Base-by-base conservation (phyloP, 371 early-diverging fungal genomes). In the Zancudomyces culisetae region DNA sequence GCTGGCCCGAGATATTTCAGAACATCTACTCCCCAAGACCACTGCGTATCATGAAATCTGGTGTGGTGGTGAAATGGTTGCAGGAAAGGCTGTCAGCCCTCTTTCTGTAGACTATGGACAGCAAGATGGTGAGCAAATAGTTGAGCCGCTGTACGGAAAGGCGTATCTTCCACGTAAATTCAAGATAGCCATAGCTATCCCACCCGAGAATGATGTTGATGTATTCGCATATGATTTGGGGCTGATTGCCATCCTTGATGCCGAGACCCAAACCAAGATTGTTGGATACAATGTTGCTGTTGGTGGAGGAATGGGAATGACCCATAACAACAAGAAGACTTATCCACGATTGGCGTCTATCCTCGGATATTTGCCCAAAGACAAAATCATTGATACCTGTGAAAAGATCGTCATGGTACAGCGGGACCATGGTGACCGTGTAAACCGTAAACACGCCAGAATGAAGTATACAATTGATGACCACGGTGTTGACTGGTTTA, bases 271-370 rank as follows among this genome's bases (percentile, higher is more conserved):
- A 49, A n/a, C n/a, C n/a, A 59, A 67, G 51, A 73, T 92, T 42
- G 67, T 82, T 41, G 93, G 93, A 49, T 92, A 83, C 76, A 92
- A 89, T 63, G 83, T 90, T 28, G 80, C 85, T 35, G 83, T 92
- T 47, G 93, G 93, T 62, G 93, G 93, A 63, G 93, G 93, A 55
- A 90, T 92, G 93, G 93, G 93, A 60, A 81, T 82, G 82, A 90
- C 93, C 27, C 93, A 92, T 72, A 85, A 87, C 60, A 90, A 89
- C 83, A 86, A 85, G 63, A 87, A 86, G 76, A 92, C 93, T 12
- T 92, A 85, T 60, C 93, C 93, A 43, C 77, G 85, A 30, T 74
- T 85, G 49, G 90, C 82, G 0, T 72, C 81, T 22, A 52, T 78
- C 26, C 66, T 92, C 21, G 87, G 87, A 49, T 92, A 80, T 66